Base-by-base conservation (phyloP, 1,284 basidiomycete species). In the Chiua sp. region DNA sequence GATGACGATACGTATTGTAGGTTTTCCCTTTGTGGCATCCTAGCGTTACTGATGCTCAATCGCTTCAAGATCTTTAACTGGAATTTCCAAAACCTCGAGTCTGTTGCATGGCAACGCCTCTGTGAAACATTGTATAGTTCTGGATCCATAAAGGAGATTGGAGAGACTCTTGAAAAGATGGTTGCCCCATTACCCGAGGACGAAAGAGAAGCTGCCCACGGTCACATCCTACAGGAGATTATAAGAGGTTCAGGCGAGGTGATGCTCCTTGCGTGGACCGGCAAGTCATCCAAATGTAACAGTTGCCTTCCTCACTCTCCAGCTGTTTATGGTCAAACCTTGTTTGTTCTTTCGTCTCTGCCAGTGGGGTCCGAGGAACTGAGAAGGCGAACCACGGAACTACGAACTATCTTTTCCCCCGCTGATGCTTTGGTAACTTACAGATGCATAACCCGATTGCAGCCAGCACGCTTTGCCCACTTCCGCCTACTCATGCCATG, bases 401-500 rank as follows among this genome's bases (percentile, higher is more conserved):
- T 58, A 28, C 57, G 39, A 20, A 15, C 35, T 7, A 23, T 44
- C 18, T 35, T 55, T 20, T 18, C 57, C 7, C 47, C 22, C 3
- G 13, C 3, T 7, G 57, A 58, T 35, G 51, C 57, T 12, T 8
- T 58, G 3, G 20, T 48, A 8, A 35, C 49, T 10, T 58, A 54
- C 30, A 42, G 18, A 12, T 30, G 57, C n/a, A 18, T 58, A n/a
- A 58, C 52, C 18, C 57, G 51, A 12, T 42, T 49, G 11, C 51
- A 58, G 11, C 57, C 57, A 7, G 52, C 39, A 5, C 28, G 47
- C 16, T 59, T 59, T 28, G n/a, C 20, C 23, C 47, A 50, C 23
- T 59, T 59, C 32, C 57, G 23, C 28, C 51, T 58, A 5, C 51
- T 23, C 18, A 51, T 58, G 13, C 57, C 57, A 18, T 58, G 57